phyloP scores from a whole-genome alignment of 2,329 filamentous ascomycete genomes.

The Teratosphaeria pseudoeucalypti region DNA sequence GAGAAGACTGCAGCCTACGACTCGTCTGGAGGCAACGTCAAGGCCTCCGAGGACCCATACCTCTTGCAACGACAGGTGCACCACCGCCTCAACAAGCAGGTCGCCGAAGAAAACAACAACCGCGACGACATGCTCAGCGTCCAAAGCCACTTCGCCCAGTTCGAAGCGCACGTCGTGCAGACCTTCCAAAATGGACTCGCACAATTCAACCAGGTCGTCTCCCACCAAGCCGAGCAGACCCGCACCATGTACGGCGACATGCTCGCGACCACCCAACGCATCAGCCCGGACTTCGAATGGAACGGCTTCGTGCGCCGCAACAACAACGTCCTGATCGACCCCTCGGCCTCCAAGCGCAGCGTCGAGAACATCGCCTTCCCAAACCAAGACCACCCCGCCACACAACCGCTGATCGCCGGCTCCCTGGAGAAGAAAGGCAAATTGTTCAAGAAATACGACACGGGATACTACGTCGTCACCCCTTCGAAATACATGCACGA shows the following conservation, averaged over 20 bases:
- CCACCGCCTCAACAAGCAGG: constrained; percentile 79
- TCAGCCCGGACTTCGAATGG: constrained; percentile 87
- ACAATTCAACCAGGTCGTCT: constrained; percentile 71
- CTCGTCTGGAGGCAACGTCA: constrained; percentile 60
- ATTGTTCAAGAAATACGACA: constrained; percentile 70
- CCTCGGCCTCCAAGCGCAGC: constrained; percentile 60
- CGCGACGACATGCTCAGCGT: constrained; percentile 80
- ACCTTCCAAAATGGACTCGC: constrained; percentile 74
- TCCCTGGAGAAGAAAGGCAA: constrained; percentile 83
- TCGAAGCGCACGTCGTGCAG: constrained; percentile 76
- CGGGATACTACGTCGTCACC: constrained; percentile 83
- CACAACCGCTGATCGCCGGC: constrained; percentile 76
- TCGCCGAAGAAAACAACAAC: constrained; percentile 93
- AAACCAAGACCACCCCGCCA: constrained; percentile 75
- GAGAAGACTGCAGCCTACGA: constrained; percentile 75
- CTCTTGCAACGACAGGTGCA: constrained; percentile 70
- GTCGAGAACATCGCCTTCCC: constrained; percentile 70
- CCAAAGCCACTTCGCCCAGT: constrained; percentile 80
- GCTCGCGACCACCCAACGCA: constrained; percentile 61
- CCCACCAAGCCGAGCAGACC: constrained; percentile 70
- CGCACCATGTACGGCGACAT: constrained; percentile 77
- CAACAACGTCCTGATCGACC: constrained; percentile 63
- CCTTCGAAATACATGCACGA: constrained; percentile 85
- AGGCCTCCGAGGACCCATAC: constrained; percentile 74
- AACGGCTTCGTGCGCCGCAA: constrained; percentile 68